A percentile compares a stretch with the other conserved stretches of the same genome.
phyloP scores from a whole-genome alignment of 2,329 filamentous ascomycete genomes.

The Scedosporium aurantiacum region DNA sequence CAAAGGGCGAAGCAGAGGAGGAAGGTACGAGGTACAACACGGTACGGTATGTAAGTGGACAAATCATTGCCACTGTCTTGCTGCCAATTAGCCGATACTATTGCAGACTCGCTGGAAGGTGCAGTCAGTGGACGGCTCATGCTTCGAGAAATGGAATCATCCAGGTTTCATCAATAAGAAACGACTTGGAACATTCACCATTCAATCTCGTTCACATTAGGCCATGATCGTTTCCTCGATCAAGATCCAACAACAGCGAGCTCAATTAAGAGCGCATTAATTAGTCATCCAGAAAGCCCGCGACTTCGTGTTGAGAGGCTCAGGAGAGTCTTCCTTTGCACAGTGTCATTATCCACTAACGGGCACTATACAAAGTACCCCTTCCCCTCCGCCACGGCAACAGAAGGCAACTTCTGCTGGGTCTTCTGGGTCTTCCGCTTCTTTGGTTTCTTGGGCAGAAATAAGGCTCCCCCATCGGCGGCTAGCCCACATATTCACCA shows the following conservation, averaged over 20 bases:
- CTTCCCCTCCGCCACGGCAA: background rate
- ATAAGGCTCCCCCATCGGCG: constrained; percentile 4
- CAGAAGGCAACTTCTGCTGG: background rate
- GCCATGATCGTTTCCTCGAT: background rate
- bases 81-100: background rate
- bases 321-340: background rate
- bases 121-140: background rate
- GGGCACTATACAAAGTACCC: background rate
- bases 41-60: background rate
- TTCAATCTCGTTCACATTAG: background rate
- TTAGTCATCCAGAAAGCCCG: background rate
- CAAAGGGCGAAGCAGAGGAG: background rate
- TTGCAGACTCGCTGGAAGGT: background rate
- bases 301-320: background rate
- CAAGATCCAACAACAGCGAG: too few relatives aligned
- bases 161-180: background rate
- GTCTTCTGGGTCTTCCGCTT: background rate
- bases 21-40: background rate
- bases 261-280: background rate
- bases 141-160: background rate
- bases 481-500: background rate
- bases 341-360: background rate
- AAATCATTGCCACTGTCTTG: background rate
- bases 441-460: constrained; percentile 3
- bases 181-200: background rate